These are phyloP conservation scores for Hypericum androsaemum DNA, from an alignment of 345 rosid species.

Conservation along the genomic window DNA sequence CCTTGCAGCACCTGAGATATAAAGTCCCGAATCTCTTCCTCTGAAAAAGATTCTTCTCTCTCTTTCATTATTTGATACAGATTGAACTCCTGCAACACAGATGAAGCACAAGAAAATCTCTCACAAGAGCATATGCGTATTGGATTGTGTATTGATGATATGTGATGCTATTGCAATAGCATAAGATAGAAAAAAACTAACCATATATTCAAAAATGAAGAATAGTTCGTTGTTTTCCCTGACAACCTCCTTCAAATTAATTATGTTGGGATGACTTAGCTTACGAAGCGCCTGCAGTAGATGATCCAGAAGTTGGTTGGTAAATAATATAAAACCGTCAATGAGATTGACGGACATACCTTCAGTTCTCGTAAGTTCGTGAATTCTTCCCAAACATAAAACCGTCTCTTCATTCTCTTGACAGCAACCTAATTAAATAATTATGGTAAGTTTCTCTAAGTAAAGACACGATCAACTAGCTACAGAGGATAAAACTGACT, in stretches of 20 bases:
- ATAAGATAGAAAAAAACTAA: slow-evolving; percentile 21
- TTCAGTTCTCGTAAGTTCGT: slow-evolving; percentile 84
- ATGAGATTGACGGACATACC: slow-evolving; percentile 28
- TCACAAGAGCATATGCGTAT: background rate
- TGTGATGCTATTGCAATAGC: background rate
- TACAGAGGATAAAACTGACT: no score
- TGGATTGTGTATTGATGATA: no score
- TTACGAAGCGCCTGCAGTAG: slow-evolving; percentile 75
- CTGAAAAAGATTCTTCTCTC: slow-evolving; percentile 50
- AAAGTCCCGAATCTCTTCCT: slow-evolving; percentile 59
- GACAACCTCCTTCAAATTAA: slow-evolving; percentile 89
- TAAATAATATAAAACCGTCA: background rate
- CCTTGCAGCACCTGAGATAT: slow-evolving; percentile 87
- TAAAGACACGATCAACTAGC: no score
- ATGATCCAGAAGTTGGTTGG: slow-evolving; percentile 1
- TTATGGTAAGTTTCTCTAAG: background rate
- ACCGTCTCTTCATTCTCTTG: slow-evolving; percentile 91
- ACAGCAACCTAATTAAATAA: slow-evolving; percentile 63
- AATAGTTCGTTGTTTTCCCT: slow-evolving; percentile 77
- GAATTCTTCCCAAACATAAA: slow-evolving; percentile 88
- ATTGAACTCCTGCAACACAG: slow-evolving; percentile 51
- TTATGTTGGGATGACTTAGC: slow-evolving; percentile 71
- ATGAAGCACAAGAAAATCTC: background rate
- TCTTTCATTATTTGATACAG: slow-evolving; percentile 81
- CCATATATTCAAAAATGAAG: slow-evolving; percentile 95